Evolutionary conservation across 176 grass and related monocot species (phyloP).

Genomic region (Carex parvula): DNA sequence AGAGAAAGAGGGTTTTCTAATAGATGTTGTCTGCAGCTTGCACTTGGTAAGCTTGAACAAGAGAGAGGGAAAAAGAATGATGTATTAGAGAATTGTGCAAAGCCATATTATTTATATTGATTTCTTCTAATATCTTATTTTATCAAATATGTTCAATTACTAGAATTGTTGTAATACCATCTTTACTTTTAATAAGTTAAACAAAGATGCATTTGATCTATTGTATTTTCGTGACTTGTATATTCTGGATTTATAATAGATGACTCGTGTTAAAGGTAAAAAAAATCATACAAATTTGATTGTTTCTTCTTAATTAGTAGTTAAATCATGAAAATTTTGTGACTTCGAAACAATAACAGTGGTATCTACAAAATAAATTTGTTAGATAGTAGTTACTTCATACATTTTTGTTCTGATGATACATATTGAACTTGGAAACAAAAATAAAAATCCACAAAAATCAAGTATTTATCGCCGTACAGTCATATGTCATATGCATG

Average conservation of each 20-base stretch:
- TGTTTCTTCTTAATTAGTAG: background rate
- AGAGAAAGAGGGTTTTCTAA: no score
- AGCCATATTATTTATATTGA: background rate
- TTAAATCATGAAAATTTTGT: background rate
- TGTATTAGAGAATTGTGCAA: background rate
- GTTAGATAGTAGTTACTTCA: background rate
- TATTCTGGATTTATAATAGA: background rate
- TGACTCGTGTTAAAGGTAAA: background rate
- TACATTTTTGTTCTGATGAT: background rate
- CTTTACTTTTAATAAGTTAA: background rate
- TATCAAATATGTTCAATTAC: background rate
- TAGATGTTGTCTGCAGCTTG: no score
- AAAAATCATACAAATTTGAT: background rate
- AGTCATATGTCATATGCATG: no score
- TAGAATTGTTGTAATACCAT: background rate
- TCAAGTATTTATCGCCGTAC: no score
- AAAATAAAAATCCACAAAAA: no score
- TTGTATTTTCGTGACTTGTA: background rate
- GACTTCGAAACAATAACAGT: background rate
- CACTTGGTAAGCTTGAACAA: no score
- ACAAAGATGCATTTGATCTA: background rate
- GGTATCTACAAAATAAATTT: background rate
- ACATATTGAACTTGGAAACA: no score
- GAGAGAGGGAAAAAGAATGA: no score
- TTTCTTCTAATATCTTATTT: background rate